These are phyloP conservation scores for Lyophyllum decastes DNA, from an alignment of 768 basidiomycete genomes.

Conservation along the genomic window DNA sequence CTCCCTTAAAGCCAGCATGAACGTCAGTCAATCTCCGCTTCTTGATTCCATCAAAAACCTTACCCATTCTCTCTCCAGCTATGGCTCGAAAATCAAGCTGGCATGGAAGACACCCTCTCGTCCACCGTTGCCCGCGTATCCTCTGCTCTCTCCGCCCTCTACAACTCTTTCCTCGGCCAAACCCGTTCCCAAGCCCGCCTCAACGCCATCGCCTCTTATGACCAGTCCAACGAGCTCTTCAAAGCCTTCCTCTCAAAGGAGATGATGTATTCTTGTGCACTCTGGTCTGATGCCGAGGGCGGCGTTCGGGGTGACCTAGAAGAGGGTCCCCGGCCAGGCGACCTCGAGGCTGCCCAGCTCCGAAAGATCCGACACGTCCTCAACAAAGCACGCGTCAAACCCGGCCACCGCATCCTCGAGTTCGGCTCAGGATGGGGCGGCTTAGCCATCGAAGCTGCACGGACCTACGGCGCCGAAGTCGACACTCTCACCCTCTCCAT, in stretches of 20 bases:
- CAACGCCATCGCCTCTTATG: slow-evolving; percentile 85
- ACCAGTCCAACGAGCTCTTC: slow-evolving; percentile 90
- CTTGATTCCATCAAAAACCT: neutral
- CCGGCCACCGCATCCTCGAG: slow-evolving; percentile 82
- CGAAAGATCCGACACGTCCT: slow-evolving; percentile 86
- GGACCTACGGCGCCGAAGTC: slow-evolving; percentile 76
- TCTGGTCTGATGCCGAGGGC: slow-evolving; percentile 80
- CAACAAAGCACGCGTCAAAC: slow-evolving; percentile 70
- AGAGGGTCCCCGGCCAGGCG: slow-evolving; percentile 55
- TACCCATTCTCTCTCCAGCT: slow-evolving; percentile 39
- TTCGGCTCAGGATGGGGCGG: slow-evolving; percentile 96
- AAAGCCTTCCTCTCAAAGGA: slow-evolving; percentile 83
- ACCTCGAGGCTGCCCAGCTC: slow-evolving; percentile 79
- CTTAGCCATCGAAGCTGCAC: slow-evolving; percentile 84
- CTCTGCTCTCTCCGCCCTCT: slow-evolving; percentile 59
- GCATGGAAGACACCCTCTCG: slow-evolving; percentile 57
- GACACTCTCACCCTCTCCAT: slow-evolving; percentile 87
- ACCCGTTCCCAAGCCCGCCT: slow-evolving; percentile 73
- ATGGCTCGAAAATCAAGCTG: slow-evolving; percentile 68
- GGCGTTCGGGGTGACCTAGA: slow-evolving; percentile 75
- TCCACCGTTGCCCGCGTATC: slow-evolving; percentile 58
- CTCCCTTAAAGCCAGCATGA: slow-evolving; percentile 61
- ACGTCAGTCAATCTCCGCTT: slow-evolving; percentile 43
- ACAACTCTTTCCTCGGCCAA: slow-evolving; percentile 75
- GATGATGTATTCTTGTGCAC: slow-evolving; percentile 94